A percentile compares a stretch with the other conserved stretches of the same genome.
These are phyloP conservation scores for Quercus gilva DNA, from an alignment of 306 rosid genomes.

Conservation along the genomic window DNA sequence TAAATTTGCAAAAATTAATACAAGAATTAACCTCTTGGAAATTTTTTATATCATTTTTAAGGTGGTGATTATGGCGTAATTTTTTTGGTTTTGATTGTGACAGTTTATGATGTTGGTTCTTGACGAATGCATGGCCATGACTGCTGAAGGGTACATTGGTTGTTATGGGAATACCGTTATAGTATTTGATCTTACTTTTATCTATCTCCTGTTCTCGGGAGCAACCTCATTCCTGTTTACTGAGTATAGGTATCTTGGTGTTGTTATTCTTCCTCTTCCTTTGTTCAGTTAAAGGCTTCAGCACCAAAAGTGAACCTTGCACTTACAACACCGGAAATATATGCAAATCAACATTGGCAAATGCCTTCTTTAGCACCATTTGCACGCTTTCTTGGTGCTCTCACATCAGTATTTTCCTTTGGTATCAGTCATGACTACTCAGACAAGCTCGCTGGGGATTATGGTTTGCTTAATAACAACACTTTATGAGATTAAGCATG, in stretches of 20 bases:
- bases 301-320: conserved; percentile 66
- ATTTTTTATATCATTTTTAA: too few species aligned
- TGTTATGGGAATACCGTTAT: conserved; percentile 39
- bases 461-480: conserved; percentile 63
- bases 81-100: too few species aligned
- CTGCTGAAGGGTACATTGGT: conserved; percentile 53
- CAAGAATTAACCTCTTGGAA: too few species aligned
- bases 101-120: too few species aligned
- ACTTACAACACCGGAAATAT: conserved; percentile 50
- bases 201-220: conserved; percentile 36
- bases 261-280: conserved; percentile 53
- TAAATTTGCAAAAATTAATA: too few species aligned
- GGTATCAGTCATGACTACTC: conserved; percentile 49
- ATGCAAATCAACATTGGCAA: conserved; percentile 75
- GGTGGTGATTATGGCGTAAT: too few species aligned
- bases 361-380: conserved; percentile 49
- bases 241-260: conserved; percentile 47
- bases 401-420: conserved; percentile 58
- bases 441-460: conserved; percentile 71
- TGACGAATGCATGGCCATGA: conserved; percentile 37
- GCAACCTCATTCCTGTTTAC: conserved; percentile 68
- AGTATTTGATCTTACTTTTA: conserved; percentile 4
- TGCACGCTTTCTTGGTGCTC: conserved; percentile 62
- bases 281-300: conserved; percentile 68
- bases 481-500: conserved; percentile 45